Percentiles rank a stretch among this genome's conserved stretches.
These are phyloP conservation scores for Xanthoconium separans DNA, from an alignment of 1,284 basidiomycete genomes.

Conservation along the genomic window DNA sequence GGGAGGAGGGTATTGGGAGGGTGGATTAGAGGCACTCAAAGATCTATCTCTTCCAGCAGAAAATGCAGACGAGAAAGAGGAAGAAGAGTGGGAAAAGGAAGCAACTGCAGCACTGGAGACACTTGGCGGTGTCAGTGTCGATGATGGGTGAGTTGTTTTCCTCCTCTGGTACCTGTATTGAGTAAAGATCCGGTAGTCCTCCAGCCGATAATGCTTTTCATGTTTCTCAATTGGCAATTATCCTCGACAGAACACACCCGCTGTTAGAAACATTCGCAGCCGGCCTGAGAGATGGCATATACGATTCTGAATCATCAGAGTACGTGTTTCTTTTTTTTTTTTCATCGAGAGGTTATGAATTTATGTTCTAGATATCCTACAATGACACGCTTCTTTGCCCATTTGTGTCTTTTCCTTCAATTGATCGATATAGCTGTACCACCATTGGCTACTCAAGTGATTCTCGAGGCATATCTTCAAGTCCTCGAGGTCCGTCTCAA, in stretches of 20 bases:
- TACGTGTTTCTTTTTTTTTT: constrained; percentile 37
- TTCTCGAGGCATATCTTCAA: constrained; percentile 87
- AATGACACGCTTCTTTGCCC: constrained; percentile 89
- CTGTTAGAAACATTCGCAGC: constrained; percentile 75
- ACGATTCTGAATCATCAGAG: constrained; percentile 57
- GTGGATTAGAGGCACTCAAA: constrained; percentile 43
- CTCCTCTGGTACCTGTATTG: background rate
- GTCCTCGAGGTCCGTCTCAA: constrained; percentile 69
- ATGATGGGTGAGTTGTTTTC: constrained; percentile 50
- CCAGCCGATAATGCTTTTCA: constrained; percentile 83
- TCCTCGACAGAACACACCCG: constrained; percentile 69
- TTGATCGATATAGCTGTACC: constrained; percentile 77
- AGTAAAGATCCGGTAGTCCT: constrained; percentile 40
- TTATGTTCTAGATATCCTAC: constrained; percentile 51
- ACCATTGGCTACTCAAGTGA: constrained; percentile 73
- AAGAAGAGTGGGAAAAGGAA: constrained; percentile 64
- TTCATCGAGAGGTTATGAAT: constrained; percentile 1
- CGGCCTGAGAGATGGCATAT: constrained; percentile 52
- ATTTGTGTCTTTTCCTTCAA: constrained; percentile 89
- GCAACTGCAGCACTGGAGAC: constrained; percentile 52
- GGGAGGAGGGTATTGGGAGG: constrained; percentile 66
- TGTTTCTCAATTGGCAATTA: constrained; percentile 82
- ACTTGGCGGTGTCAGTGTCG: constrained; percentile 49
- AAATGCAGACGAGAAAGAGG: constrained; percentile 45
- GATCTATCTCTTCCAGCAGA: constrained; percentile 33